Conservation (phyloP, 1,284 basidiomycete genomes). For the Dichomitus squalens region DNA sequence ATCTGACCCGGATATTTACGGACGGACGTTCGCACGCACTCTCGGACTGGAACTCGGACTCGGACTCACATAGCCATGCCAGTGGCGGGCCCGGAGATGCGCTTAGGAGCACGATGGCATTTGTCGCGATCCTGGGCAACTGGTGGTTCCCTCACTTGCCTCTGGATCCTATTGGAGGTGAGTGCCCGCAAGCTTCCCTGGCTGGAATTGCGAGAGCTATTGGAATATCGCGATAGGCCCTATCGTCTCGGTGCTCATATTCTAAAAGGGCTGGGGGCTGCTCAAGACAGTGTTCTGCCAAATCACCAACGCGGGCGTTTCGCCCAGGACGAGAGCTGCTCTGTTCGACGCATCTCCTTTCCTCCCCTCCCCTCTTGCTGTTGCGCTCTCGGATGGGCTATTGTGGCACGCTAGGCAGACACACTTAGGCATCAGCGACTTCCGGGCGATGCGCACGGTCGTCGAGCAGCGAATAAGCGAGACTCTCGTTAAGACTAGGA, state of each 20-base stretch:
- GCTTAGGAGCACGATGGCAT: slow-evolving; percentile 85
- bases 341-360: slow-evolving; percentile 60
- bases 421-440: slow-evolving; percentile 55
- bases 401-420: slow-evolving; percentile 8
- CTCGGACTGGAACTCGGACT: too few relatives aligned
- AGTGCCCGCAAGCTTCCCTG: slow-evolving; percentile 8
- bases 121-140: slow-evolving; percentile 88
- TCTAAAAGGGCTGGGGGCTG: slow-evolving; percentile 79
- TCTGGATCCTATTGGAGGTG: slow-evolving; percentile 93
- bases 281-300: slow-evolving; percentile 79
- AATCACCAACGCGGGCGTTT: slow-evolving; percentile 84
- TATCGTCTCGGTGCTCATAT: slow-evolving; percentile 87
- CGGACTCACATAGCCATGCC: too few relatives aligned
- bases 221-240: slow-evolving; percentile 51
- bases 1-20: too few relatives aligned
- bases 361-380: slow-evolving; percentile 26
- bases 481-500: slow-evolving; percentile 61
- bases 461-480: slow-evolving; percentile 67
- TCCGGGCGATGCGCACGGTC: slow-evolving; percentile 73
- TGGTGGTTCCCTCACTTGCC: slow-evolving; percentile 85
- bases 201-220: neutral
- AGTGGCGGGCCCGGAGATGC: too few relatives aligned
- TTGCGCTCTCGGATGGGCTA: neutral
- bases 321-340: slow-evolving; percentile 52
- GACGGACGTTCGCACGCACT: too few relatives aligned